Evolutionary conservation across 2,329 filamentous ascomycete species (phyloP).

Genomic region (Claviceps capensis): DNA sequence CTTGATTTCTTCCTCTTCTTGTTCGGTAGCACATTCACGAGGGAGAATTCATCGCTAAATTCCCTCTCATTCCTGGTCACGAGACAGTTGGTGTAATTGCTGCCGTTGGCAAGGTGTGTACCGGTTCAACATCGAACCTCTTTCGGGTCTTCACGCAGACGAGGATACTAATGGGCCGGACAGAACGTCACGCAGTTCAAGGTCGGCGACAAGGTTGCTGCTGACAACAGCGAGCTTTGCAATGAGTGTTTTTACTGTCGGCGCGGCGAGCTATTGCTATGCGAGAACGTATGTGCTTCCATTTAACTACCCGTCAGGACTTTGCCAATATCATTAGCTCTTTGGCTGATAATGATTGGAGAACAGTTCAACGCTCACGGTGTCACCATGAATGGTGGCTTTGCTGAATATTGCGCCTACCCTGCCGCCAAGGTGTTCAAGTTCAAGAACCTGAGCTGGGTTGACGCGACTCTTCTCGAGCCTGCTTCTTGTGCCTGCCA

Average conservation of each 20-base stretch:
- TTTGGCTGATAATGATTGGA: neutral
- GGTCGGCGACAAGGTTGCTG: constrained; percentile 50
- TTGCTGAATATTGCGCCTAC: constrained; percentile 53
- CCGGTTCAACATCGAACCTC: neutral
- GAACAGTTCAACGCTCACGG: constrained; percentile 48
- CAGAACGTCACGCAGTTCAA: constrained; percentile 44
- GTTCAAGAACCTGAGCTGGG: constrained; percentile 49
- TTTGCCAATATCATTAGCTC: neutral
- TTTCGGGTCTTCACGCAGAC: neutral
- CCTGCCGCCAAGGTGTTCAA: constrained; percentile 45
- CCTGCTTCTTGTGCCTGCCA: constrained; percentile 60
- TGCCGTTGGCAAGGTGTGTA: constrained; percentile 30
- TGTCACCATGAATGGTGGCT: constrained; percentile 56
- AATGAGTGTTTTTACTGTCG: constrained; percentile 62
- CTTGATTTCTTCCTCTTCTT: neutral
- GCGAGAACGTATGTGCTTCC: constrained; percentile 37
- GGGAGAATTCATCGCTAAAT: constrained; percentile 51
- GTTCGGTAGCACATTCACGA: constrained; percentile 42
- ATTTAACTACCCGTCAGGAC: neutral
- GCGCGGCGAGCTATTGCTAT: constrained; percentile 52
- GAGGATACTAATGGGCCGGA: neutral
- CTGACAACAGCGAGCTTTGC: constrained; percentile 53
- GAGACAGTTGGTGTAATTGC: constrained; percentile 55
- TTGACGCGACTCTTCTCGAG: constrained; percentile 58
- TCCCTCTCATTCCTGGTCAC: constrained; percentile 54